Percentiles rank a stretch among this genome's conserved stretches.
Conservation (phyloP, 768 basidiomycete species). For the Boletus sensibilis region DNA sequence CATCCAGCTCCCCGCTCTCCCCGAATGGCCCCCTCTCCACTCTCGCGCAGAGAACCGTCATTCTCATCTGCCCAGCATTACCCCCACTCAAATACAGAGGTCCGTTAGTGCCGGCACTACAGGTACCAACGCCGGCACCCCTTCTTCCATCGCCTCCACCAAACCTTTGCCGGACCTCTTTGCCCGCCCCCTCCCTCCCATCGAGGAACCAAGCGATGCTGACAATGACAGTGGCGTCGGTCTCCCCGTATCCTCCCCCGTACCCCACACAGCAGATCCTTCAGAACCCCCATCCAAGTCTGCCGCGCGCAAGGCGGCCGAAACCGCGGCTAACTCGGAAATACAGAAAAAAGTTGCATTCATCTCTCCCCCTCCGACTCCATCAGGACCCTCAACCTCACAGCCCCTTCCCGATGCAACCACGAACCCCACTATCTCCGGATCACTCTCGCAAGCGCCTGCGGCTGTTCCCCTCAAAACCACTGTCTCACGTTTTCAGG, state of each 20-base stretch:
- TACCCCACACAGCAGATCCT: slow-evolving; percentile 22
- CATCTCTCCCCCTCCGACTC: slow-evolving; percentile 76
- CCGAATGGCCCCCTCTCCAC: slow-evolving; percentile 60
- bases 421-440: slow-evolving; percentile 33
- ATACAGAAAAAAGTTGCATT: slow-evolving; percentile 86
- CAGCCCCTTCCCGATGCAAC: slow-evolving; percentile 51
- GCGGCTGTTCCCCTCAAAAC: slow-evolving; percentile 51
- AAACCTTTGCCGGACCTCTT: slow-evolving; percentile 76
- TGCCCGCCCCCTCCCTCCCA: slow-evolving; percentile 46
- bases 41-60: slow-evolving; percentile 24
- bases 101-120: slow-evolving; percentile 30
- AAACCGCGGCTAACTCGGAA: slow-evolving; percentile 39
- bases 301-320: slow-evolving; percentile 40
- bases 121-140: slow-evolving; percentile 39
- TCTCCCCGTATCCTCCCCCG: slow-evolving; percentile 35
- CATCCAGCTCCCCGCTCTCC: slow-evolving; percentile 55
- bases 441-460: slow-evolving; percentile 27
- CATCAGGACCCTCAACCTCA: slow-evolving; percentile 48
- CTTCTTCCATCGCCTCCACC: slow-evolving; percentile 48
- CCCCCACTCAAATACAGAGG: slow-evolving; percentile 28
- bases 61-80: slow-evolving; percentile 12
- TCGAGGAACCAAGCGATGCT: slow-evolving; percentile 41
- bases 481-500: slow-evolving; percentile 74
- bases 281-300: slow-evolving; percentile 28
- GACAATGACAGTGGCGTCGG: slow-evolving; percentile 37